Conservation (phyloP, 2,329 filamentous ascomycete species). For the Grosmannia clavigera region DNA sequence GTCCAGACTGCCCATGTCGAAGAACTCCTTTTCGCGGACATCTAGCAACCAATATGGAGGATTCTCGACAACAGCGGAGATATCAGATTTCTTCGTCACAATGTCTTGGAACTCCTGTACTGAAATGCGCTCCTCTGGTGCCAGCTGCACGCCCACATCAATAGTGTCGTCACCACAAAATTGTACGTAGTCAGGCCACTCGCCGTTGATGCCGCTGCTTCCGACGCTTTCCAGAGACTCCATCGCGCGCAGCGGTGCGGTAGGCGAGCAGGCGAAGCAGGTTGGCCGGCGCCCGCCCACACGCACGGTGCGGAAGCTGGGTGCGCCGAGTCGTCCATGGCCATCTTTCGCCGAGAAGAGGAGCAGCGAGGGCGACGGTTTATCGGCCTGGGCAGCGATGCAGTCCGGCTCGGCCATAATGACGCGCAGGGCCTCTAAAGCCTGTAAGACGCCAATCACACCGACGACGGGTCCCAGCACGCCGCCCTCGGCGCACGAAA, state of each 20-base stretch:
- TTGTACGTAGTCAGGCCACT: constrained; percentile 67
- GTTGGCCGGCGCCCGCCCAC: constrained; percentile 56
- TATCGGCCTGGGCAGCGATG: neutral
- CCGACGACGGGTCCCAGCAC: constrained; percentile 89
- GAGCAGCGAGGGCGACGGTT: constrained; percentile 22
- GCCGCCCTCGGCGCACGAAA: constrained; percentile 84
- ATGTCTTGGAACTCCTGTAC: constrained; percentile 41
- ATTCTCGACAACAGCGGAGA: neutral
- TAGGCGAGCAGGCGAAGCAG: constrained; percentile 65
- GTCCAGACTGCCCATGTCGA: constrained; percentile 62
- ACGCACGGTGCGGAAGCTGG: constrained; percentile 57
- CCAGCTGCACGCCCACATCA: constrained; percentile 28
- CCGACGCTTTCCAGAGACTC: neutral
- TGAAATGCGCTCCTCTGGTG: constrained; percentile 53
- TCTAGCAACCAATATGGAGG: constrained; percentile 55
- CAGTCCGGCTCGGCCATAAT: constrained; percentile 31
- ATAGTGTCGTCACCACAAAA: constrained; percentile 54
- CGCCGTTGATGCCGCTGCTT: constrained; percentile 48
- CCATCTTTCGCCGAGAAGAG: constrained; percentile 34
- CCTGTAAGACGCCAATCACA: constrained; percentile 84
- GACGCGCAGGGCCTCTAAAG: constrained; percentile 79
- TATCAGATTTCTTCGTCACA: constrained; percentile 1
- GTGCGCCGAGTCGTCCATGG: constrained; percentile 17
- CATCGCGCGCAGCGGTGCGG: constrained; percentile 35
- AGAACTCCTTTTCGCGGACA: constrained; percentile 75